These are phyloP conservation scores for Spinacia oleracea DNA, from an alignment of 179 eudicot genomes.

Conservation along the genomic window DNA sequence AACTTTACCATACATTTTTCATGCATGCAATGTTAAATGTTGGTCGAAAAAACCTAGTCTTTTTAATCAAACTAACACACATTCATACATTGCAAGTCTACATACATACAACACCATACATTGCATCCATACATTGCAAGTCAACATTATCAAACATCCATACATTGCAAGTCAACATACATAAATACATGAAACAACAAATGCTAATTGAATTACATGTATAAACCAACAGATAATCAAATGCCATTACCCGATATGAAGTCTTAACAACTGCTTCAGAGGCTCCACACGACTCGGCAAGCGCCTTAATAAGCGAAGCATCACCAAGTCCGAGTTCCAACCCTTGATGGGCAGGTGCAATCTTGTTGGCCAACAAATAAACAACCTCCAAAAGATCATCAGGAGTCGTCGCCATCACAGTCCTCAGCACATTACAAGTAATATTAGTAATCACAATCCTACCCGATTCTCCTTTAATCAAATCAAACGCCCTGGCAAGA, in stretches of 20 bases:
- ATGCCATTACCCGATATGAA: constrained; percentile 49
- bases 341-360: constrained; percentile 91
- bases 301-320: constrained; percentile 78
- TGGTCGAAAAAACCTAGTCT: background rate
- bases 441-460: constrained; percentile 79
- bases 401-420: constrained; percentile 68
- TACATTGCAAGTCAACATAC: constrained; percentile 8
- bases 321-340: constrained; percentile 94
- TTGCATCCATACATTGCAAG: background rate
- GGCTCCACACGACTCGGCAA: constrained; percentile 83
- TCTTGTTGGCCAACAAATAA: constrained; percentile 76
- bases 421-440: constrained; percentile 85
- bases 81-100: background rate
- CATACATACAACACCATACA: background rate
- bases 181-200: background rate
- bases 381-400: constrained; percentile 73
- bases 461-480: constrained; percentile 65
- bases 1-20: background rate
- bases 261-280: constrained; percentile 61
- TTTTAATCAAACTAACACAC: background rate
- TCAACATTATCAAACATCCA: constrained; percentile 2
- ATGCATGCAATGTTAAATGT: background rate
- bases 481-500: constrained; percentile 67
- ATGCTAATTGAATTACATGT: background rate
- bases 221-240: background rate